phyloP scores from a whole-genome alignment of 177 flowering plant species.

The Vitis hybrid region DNA sequence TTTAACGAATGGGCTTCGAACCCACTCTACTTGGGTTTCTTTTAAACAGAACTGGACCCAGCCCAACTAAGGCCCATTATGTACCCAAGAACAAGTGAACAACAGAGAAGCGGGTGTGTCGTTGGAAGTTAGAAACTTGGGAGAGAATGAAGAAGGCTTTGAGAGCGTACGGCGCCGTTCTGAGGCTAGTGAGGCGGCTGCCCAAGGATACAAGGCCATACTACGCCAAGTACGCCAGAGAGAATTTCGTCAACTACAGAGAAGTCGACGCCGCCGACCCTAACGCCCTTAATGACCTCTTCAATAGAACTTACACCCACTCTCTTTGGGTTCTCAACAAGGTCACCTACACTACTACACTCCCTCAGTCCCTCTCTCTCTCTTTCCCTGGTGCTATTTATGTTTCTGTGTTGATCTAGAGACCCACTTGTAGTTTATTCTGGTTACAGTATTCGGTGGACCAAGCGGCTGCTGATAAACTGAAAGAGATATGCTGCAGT shows the following conservation, averaged over 20 bases:
- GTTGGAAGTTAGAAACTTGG: neutral
- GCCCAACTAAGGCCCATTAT: too few relatives aligned
- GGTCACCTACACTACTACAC: conserved; percentile 26
- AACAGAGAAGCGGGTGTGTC: neutral
- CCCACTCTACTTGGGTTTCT: too few relatives aligned
- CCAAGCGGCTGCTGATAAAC: conserved; percentile 51
- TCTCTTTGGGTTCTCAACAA: conserved; percentile 86
- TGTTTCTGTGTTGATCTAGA: neutral
- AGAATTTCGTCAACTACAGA: conserved; percentile 89
- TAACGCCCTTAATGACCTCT: conserved; percentile 58
- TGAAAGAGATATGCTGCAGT: conserved; percentile 53
- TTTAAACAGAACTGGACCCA: too few relatives aligned
- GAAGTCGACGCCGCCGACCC: conserved; percentile 58
- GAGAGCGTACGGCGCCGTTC: conserved; percentile 63
- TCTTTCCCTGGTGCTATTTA: neutral
- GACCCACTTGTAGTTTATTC: conserved; percentile 4
- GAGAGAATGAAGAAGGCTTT: conserved; percentile 62
- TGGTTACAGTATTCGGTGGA: conserved; percentile 65
- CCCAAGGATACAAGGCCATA: conserved; percentile 78
- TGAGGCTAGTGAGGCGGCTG: conserved; percentile 67
- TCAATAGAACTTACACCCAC: conserved; percentile 68
- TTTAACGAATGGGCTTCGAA: too few relatives aligned
- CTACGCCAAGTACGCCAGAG: conserved; percentile 83
- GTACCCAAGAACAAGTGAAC: neutral
- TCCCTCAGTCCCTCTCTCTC: neutral